Percentiles rank a stretch among this genome's conserved stretches.
Conservation (phyloP, 306 rosid genomes). For the Cucumis cinereus region DNA sequence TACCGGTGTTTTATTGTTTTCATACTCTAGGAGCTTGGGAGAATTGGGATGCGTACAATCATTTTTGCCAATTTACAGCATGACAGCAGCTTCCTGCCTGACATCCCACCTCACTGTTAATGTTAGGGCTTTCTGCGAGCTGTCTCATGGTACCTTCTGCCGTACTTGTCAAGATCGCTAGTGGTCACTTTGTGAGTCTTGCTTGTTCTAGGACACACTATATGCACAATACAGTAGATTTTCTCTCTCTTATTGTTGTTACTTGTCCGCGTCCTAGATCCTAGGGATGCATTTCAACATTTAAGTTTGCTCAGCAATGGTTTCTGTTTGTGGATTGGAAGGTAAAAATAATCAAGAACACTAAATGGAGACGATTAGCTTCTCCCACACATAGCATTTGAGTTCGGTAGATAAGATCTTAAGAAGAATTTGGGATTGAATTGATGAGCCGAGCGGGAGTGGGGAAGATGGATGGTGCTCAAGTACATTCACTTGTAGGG, state of each 20-base stretch:
- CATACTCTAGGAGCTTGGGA: slow-evolving; percentile 52
- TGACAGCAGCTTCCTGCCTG: slow-evolving; percentile 32
- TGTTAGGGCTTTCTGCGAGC: slow-evolving; percentile 62
- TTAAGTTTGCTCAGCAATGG: neutral
- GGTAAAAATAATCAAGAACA: neutral
- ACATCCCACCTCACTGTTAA: slow-evolving; percentile 53
- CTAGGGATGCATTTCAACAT: neutral
- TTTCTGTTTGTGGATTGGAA: neutral
- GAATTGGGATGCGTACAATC: slow-evolving; percentile 71
- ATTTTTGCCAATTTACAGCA: slow-evolving; percentile 37
- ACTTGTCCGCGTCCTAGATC: neutral
- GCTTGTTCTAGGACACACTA: slow-evolving; percentile 50
- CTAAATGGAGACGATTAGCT: neutral
- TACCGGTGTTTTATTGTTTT: neutral
- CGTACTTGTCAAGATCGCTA: slow-evolving; percentile 99
- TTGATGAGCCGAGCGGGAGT: neutral
- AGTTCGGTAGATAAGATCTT: neutral
- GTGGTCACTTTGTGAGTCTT: slow-evolving; percentile 97
- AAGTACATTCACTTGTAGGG: neutral
- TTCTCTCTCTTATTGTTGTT: neutral
- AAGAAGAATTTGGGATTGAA: neutral
- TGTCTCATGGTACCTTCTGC: slow-evolving; percentile 95
- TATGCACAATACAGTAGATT: neutral
- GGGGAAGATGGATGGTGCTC: neutral
- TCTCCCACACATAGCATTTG: neutral